phyloP scores from a whole-genome alignment of 2,329 filamentous ascomycete genomes.

The Fusarium domesticum region DNA sequence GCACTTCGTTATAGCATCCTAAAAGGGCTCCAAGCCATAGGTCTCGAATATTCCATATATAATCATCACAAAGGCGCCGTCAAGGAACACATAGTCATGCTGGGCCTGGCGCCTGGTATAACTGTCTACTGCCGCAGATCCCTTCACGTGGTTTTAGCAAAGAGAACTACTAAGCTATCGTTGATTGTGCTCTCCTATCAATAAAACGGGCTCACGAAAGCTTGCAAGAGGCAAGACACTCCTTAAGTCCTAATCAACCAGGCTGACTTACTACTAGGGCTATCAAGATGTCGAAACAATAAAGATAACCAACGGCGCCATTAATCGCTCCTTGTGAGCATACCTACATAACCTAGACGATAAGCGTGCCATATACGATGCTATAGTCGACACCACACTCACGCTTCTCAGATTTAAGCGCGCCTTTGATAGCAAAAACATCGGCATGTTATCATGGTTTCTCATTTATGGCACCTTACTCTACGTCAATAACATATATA shows the following conservation, averaged over 20 bases:
- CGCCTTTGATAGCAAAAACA: constrained; percentile 69
- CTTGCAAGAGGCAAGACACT: too few species aligned
- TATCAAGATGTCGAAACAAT: background rate
- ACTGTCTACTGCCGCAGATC: constrained; percentile 89
- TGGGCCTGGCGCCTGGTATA: constrained; percentile 88
- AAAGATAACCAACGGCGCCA: too few species aligned
- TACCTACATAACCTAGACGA: constrained; percentile 75
- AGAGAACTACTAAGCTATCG: constrained; percentile 85
- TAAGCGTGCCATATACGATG: constrained; percentile 68
- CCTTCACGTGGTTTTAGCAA: constrained; percentile 82
- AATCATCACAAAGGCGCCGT: constrained; percentile 80
- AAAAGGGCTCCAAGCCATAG: constrained; percentile 66
- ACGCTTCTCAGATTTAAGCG: constrained; percentile 77
- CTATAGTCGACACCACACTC: constrained; percentile 56
- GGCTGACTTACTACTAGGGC: too few species aligned
- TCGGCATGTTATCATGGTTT: constrained; percentile 86
- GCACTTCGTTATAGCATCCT: constrained; percentile 85
- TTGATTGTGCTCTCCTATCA: constrained; percentile 78
- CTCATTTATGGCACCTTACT: constrained; percentile 89
- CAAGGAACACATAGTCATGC: constrained; percentile 90
- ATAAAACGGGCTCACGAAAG: constrained; percentile 71
- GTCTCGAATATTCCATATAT: constrained; percentile 73
- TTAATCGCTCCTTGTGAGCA: too few species aligned
- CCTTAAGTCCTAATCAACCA: too few species aligned
- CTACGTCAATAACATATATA: constrained; percentile 85